These are phyloP conservation scores for Senna tora DNA, from an alignment of 306 rosid species.

Conservation along the genomic window DNA sequence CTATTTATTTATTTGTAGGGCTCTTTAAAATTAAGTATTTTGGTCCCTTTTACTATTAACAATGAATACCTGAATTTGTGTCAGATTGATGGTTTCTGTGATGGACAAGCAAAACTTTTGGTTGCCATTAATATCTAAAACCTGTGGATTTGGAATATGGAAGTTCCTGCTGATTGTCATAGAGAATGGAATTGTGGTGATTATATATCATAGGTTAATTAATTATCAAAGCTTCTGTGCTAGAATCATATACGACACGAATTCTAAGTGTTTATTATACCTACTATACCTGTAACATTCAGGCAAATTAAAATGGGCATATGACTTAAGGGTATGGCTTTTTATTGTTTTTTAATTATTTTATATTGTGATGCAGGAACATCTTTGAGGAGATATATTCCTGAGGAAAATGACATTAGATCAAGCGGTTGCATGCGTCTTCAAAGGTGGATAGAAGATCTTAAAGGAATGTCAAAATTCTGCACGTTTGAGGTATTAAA, in stretches of 20 bases:
- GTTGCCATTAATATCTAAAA: conserved; percentile 6
- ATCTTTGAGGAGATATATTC: conserved; percentile 33
- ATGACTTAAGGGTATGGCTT: not conserved
- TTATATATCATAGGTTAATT: conserved; percentile 8
- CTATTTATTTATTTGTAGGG: not conserved
- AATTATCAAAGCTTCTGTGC: not conserved
- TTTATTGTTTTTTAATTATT: conserved; percentile 2
- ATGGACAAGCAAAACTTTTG: not conserved
- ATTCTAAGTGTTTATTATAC: not conserved
- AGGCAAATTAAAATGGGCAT: not conserved
- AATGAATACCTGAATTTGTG: not conserved
- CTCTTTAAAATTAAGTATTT: not conserved
- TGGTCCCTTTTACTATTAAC: not conserved
- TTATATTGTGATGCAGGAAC: conserved; percentile 43
- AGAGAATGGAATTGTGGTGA: conserved; percentile 11
- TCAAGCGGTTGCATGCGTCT: conserved; percentile 45
- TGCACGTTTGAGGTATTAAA: conserved; percentile 62
- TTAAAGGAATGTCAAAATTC: conserved; percentile 59
- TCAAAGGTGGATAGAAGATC: conserved; percentile 61
- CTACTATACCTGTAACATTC: not conserved
- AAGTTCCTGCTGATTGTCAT: not conserved
- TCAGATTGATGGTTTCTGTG: not conserved
- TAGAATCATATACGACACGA: not conserved
- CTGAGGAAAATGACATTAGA: conserved; percentile 45
- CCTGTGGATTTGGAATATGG: not conserved